Base-by-base conservation (phyloP, 176 grass and related monocot species). In the Ensete glaucum region DNA sequence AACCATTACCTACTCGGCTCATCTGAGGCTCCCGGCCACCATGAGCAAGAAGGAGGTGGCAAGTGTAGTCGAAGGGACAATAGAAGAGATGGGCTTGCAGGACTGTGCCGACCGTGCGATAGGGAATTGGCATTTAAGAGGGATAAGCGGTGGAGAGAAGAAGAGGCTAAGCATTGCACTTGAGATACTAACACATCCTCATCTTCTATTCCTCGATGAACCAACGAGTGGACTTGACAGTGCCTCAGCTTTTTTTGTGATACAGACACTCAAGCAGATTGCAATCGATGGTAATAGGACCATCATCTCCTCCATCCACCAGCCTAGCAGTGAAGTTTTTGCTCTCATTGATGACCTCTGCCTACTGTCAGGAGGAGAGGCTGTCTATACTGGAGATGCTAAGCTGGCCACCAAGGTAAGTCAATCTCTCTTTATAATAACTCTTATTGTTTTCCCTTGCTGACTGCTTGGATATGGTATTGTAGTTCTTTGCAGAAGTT, bases 101-200 rank as follows among this genome's bases (percentile, higher is more conserved):
- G 96, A 99, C 16, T 99, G 96, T 8, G 83, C 91, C 0, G 65
- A 99, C 65, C 91, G 88, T 4, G 56, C 62, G 27, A 81, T 99
- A 8, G 96, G 96, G 17, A 91, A 89, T n/a, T 99, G 95, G 96
- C 91, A 99, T 49, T 82, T 94, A 78, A 85, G 96, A 9, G 95
- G 96, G 14, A 94, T 99, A 51, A 99, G 96, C 22, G 91, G 96
- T 2, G 96, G 96, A 23, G 96, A 99, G 88, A 83, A 95, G 96
- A 99, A 99, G 71, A 84, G 96, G 60, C 76, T 99, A 8, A 82
- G 88, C 83, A 91, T 99, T 58, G 96, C 91, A 7, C 81, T 99
- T 48, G 96, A 99, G 88, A 99, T 99, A 73, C 86, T 99, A 21
- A 99, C 88, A 11, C 82, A 81, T 13, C 96, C 96, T 0, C 84